Conservation (phyloP, 2,329 filamentous ascomycete genomes). For the Colletotrichum sp. region DNA sequence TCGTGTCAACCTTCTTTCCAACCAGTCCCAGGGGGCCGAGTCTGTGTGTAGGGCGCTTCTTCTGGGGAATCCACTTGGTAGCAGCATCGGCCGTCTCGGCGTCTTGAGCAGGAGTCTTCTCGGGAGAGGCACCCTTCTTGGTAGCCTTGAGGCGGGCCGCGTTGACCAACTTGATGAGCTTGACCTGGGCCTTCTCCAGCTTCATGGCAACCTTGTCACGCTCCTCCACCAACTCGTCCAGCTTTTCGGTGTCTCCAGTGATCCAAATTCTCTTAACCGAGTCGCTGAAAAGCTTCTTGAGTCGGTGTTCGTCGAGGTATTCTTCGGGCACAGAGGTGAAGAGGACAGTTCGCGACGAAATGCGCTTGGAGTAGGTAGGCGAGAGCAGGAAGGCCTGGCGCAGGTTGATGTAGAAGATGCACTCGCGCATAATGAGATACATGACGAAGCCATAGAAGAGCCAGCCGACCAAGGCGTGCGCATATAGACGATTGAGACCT, state of each 20-base stretch:
- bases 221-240: slow-evolving; percentile 82
- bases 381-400: slow-evolving; percentile 91
- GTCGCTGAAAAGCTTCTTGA: slow-evolving; percentile 82
- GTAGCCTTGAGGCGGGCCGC: slow-evolving; percentile 69
- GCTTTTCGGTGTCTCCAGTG: slow-evolving; percentile 74
- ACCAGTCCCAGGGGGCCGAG: slow-evolving; percentile 61
- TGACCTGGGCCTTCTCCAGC: slow-evolving; percentile 86
- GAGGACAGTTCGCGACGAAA: slow-evolving; percentile 89
- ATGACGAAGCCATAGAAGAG: slow-evolving; percentile 88
- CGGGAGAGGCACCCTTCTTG: slow-evolving; percentile 60
- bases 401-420: slow-evolving; percentile 89
- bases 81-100: slow-evolving; percentile 69
- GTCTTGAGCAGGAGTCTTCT: slow-evolving; percentile 55
- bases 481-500: slow-evolving; percentile 73
- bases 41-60: slow-evolving; percentile 78
- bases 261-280: slow-evolving; percentile 87
- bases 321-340: slow-evolving; percentile 83
- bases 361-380: slow-evolving; percentile 80
- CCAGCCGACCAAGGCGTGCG: slow-evolving; percentile 81
- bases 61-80: slow-evolving; percentile 74
- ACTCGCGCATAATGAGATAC: slow-evolving; percentile 85
- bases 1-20: slow-evolving; percentile 90
- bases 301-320: slow-evolving; percentile 77
- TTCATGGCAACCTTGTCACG: slow-evolving; percentile 81
- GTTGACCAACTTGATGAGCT: slow-evolving; percentile 82